phyloP scores from a whole-genome alignment of 345 rosid genomes.

The Gossypium anomalum region DNA sequence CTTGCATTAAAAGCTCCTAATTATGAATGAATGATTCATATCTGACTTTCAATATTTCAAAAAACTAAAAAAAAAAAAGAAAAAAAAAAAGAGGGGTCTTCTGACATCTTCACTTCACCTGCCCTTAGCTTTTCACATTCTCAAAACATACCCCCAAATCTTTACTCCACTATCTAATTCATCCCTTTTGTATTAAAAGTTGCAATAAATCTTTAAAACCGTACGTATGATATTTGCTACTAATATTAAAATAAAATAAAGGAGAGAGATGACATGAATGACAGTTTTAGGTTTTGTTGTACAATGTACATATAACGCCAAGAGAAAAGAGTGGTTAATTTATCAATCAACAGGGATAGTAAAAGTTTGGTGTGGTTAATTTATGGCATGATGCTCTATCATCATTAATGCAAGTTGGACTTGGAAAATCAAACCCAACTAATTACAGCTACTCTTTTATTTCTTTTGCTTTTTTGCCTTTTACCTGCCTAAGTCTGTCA shows the following conservation, averaged over 20 bases:
- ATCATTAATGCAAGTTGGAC: conserved; percentile 6
- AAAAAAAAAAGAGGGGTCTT: background rate
- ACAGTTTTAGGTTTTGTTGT: background rate
- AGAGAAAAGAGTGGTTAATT: background rate
- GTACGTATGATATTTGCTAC: background rate
- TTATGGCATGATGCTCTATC: background rate
- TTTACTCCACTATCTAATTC: background rate
- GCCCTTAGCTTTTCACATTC: background rate
- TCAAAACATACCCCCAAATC: background rate
- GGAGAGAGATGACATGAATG: background rate
- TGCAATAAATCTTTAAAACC: background rate
- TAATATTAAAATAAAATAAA: background rate
- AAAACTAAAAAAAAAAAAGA: background rate
- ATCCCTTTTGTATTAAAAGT: background rate
- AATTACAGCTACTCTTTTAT: background rate
- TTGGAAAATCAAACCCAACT: background rate
- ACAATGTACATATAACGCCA: background rate
- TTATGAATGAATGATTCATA: conserved; percentile 37
- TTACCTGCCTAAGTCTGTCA: background rate
- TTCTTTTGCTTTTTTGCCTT: background rate
- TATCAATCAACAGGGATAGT: background rate
- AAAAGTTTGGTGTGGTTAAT: background rate
- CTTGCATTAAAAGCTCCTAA: conserved; percentile 32
- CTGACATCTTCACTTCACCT: background rate
- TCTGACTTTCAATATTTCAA: background rate